Evolutionary conservation across 2,329 filamentous ascomycete genomes (phyloP), one percentile per base, ranked within the genome.

Genomic region (Sporothrix schenckii): DNA sequence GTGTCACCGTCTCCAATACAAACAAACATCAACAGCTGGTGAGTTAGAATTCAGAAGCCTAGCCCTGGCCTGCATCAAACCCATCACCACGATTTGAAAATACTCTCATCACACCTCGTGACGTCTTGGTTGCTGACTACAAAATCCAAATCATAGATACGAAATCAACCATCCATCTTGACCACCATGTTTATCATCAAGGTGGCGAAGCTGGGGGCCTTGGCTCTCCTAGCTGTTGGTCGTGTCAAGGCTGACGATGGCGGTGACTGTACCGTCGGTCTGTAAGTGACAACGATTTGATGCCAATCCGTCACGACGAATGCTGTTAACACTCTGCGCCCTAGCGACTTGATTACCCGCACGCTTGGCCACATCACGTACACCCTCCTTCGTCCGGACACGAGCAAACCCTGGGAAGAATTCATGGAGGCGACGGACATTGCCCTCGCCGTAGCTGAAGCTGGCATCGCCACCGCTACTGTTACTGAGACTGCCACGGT

Each of bases 291-390:
- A 4, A 21, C 1, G 1, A 1, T 3, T 27, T 7, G 16, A 47
- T 19, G 11, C 5, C 1, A 11, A 13, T 14, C 5, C 34, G 41
- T 44, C 6, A 44, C 10, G 10, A 61, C 11, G 2, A 1, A 14
- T 41, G 16, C 19, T 24, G 4, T 34, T 50, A 52, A 52, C 19
- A 14, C n/a, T 19, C 10, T 50, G 3, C 3, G 24, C 16, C 27
- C 4, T 19, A 54, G 49, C 30, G 65, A 67, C 10, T 24, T 66
- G 44, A 66, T 66, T 5, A 66, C 63, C 2, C 63, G 63, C 19
- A 66, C 63, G 2, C 44, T 66, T 6, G 63, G 63, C 47, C 47
- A 66, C 5, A 19, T 66, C 30, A 66, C 63, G 3, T 66, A 66
- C 47, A 66, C 63, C 5, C 27, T 66, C 14, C 44, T 66, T 6